phyloP scores from a whole-genome alignment of 2,329 filamentous ascomycete species.

The Claviceps sp. region DNA sequence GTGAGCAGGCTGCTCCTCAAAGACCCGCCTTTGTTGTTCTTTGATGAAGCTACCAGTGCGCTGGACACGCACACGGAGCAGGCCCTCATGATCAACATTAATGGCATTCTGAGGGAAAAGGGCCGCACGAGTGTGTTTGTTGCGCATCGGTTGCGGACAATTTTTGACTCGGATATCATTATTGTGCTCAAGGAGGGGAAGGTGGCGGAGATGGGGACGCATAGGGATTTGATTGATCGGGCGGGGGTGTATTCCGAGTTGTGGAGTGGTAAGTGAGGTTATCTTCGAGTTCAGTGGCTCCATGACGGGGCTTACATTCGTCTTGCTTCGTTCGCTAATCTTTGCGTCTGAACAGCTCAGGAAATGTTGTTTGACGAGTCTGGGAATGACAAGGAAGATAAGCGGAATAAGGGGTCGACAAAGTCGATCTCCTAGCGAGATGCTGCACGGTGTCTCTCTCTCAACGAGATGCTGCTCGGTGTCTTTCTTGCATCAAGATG shows the following conservation, averaged over 20 bases:
- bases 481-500: no score
- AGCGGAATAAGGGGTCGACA: conserved; percentile 22
- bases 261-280: conserved; percentile 60
- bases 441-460: neutral
- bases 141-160: conserved; percentile 81
- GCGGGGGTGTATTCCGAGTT: conserved; percentile 76
- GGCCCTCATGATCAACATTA: conserved; percentile 81
- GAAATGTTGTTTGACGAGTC: conserved; percentile 42
- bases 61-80: conserved; percentile 91
- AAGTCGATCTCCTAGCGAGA: neutral
- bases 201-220: conserved; percentile 83
- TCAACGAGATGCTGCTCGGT: no score
- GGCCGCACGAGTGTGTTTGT: conserved; percentile 85
- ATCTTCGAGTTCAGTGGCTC: no score
- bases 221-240: conserved; percentile 66
- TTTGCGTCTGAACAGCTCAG: conserved; percentile 32
- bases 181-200: conserved; percentile 75
- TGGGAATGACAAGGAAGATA: conserved; percentile 31
- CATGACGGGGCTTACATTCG: neutral
- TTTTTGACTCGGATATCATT: conserved; percentile 86
- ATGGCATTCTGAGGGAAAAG: conserved; percentile 81
- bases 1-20: conserved; percentile 76
- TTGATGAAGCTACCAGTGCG: conserved; percentile 87
- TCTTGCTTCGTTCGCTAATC: neutral
- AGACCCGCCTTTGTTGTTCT: conserved; percentile 81